Evolutionary conservation across 768 basidiomycete genomes (phyloP).

Genomic region (Macrolepiota fuliginosa): DNA sequence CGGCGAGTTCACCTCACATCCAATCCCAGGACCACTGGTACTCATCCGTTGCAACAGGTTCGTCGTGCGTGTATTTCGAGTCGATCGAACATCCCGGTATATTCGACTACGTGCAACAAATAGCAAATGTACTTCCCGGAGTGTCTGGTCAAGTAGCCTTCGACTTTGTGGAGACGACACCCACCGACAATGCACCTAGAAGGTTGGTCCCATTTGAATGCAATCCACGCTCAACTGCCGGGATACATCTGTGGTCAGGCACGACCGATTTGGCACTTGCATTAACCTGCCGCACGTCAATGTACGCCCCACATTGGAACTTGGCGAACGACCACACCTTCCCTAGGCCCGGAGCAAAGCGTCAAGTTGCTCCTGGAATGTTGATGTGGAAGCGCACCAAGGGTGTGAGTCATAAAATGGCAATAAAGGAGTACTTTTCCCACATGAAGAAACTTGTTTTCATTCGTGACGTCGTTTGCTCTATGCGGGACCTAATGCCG

Average conservation of each 20-base stretch:
- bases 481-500: slow-evolving; percentile 17
- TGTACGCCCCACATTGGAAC: not conserved
- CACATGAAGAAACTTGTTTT: slow-evolving; percentile 19
- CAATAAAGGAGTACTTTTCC: slow-evolving; percentile 16
- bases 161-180: slow-evolving; percentile 16
- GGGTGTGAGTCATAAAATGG: not conserved
- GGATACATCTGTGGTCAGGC: slow-evolving; percentile 19
- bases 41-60: slow-evolving; percentile 7
- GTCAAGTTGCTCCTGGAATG: slow-evolving; percentile 20
- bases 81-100: slow-evolving; percentile 15
- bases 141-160: slow-evolving; percentile 19
- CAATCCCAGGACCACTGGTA: not conserved
- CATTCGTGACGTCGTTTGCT: slow-evolving; percentile 19
- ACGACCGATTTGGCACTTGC: slow-evolving; percentile 16
- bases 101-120: slow-evolving; percentile 11
- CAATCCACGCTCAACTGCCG: slow-evolving; percentile 19
- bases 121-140: slow-evolving; percentile 12
- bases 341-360: slow-evolving; percentile 10
- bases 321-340: not conserved
- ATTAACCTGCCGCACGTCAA: slow-evolving; percentile 14
- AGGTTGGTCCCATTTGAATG: slow-evolving; percentile 19
- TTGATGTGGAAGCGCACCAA: slow-evolving; percentile 18
- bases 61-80: slow-evolving; percentile 21
- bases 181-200: not conserved
- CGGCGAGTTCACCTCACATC: slow-evolving; percentile 6